Conservation (phyloP, 2,329 filamentous ascomycete genomes). For the Xylariaceae sp. region DNA sequence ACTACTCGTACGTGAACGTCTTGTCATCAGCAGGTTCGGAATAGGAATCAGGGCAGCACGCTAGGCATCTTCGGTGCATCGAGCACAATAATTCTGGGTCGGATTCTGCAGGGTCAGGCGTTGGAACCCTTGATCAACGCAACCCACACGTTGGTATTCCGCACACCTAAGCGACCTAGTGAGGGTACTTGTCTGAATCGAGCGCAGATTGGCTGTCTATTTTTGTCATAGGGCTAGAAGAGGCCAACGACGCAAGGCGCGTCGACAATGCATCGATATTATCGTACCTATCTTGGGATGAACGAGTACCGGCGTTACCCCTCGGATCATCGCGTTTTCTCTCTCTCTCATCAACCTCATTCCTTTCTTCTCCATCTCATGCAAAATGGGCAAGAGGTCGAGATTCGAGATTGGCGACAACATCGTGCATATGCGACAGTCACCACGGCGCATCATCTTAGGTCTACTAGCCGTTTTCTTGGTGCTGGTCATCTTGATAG, state of each 20-base stretch:
- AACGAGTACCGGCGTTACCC: neutral
- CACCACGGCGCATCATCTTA: slow-evolving; percentile 1
- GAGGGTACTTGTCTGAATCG: neutral
- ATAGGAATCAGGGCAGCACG: no score
- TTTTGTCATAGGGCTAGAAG: neutral
- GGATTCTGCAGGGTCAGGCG: no score
- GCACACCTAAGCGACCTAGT: no score
- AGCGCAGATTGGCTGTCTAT: neutral
- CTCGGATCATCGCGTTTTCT: neutral
- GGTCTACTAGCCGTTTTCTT: slow-evolving; percentile 1
- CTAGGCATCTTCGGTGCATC: no score
- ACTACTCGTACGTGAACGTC: no score
- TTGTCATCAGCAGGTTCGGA: no score
- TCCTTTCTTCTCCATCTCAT: neutral
- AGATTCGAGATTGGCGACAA: neutral
- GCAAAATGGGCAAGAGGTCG: neutral
- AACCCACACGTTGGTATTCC: no score
- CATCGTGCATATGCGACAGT: slow-evolving; percentile 1
- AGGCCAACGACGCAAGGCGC: neutral
- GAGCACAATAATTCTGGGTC: no score
- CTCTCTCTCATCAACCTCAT: neutral
- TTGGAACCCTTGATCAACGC: no score
- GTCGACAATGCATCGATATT: neutral
- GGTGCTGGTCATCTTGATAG: neutral
- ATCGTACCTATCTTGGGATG: neutral